Conservation (phyloP, 176 grass and related monocot genomes). For the Musa acuminata region DNA sequence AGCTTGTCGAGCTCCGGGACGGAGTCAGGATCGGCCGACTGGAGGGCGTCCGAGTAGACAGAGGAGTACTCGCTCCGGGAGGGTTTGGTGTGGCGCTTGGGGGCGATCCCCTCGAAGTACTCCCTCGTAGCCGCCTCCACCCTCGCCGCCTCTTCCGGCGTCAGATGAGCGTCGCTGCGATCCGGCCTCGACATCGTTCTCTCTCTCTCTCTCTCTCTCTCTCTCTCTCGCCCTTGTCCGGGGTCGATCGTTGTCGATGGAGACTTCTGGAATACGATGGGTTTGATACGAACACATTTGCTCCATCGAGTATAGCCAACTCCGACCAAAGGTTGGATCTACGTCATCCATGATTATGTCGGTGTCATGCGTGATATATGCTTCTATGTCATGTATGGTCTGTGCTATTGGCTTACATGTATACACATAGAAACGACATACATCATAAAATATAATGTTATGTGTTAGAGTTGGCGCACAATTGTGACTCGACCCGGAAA, state of each 20-base stretch:
- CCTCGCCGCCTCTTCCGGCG: constrained; percentile 56
- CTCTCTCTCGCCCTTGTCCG: neutral
- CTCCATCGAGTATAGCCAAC: neutral
- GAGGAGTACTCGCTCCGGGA: constrained; percentile 55
- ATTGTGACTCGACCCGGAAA: no score
- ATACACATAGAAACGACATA: no score
- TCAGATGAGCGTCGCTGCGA: constrained; percentile 51
- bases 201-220: neutral
- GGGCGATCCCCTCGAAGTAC: constrained; percentile 61
- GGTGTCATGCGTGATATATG: no score
- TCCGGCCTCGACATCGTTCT: constrained; percentile 40
- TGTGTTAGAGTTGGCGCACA: no score
- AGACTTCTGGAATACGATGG: neutral
- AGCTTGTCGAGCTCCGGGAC: constrained; percentile 60
- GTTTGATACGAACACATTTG: neutral
- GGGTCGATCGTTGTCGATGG: neutral
- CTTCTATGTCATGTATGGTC: no score
- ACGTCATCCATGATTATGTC: no score
- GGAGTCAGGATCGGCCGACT: neutral
- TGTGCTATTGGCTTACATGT: no score
- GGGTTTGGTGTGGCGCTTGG: constrained; percentile 56
- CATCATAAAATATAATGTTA: no score
- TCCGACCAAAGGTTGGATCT: no score
- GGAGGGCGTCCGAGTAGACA: neutral
- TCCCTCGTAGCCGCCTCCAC: constrained; percentile 55